These are phyloP conservation scores for Torulaspora gathmanii DNA, from an alignment of 805 yeast species.

Conservation along the genomic window DNA sequence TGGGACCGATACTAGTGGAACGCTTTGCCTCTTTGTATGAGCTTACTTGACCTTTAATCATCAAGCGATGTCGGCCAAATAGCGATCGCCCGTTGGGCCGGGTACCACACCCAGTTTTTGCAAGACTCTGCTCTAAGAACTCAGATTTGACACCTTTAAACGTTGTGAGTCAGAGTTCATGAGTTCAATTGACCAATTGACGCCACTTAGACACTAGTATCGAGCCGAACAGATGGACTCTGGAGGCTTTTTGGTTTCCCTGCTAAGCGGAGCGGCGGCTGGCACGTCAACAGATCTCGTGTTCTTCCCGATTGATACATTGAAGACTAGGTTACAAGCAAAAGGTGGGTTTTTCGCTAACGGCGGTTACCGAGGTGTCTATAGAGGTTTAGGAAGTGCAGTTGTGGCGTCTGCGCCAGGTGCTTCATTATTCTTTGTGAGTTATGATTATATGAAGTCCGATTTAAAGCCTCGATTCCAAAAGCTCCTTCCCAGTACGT, in stretches of 20 bases:
- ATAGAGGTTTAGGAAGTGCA: constrained; percentile 88
- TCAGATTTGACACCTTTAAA: background rate
- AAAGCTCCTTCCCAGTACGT: constrained; percentile 17
- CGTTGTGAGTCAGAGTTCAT: background rate
- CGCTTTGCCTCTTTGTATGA: background rate
- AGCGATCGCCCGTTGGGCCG: background rate
- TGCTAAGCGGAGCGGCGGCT: constrained; percentile 82
- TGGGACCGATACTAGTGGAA: no score
- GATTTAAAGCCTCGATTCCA: constrained; percentile 39
- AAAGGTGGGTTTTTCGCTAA: constrained; percentile 87
- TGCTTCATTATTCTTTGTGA: constrained; percentile 70
- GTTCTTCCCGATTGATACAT: constrained; percentile 93
- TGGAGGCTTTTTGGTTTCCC: constrained; percentile 29
- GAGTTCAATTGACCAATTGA: background rate
- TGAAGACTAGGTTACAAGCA: constrained; percentile 93
- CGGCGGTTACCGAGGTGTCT: constrained; percentile 92
- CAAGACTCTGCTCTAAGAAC: background rate
- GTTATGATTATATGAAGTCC: constrained; percentile 73
- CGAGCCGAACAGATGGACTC: constrained; percentile 15
- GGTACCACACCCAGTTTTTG: background rate
- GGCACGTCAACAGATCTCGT: constrained; percentile 94
- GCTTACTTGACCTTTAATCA: background rate
- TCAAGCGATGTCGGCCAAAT: background rate
- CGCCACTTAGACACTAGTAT: background rate
- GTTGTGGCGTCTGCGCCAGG: constrained; percentile 93